Evolutionary conservation across 1,284 basidiomycete species (phyloP), one percentile per base, ranked within the genome.

Genomic region (Trichosporon coremiiforme): DNA sequence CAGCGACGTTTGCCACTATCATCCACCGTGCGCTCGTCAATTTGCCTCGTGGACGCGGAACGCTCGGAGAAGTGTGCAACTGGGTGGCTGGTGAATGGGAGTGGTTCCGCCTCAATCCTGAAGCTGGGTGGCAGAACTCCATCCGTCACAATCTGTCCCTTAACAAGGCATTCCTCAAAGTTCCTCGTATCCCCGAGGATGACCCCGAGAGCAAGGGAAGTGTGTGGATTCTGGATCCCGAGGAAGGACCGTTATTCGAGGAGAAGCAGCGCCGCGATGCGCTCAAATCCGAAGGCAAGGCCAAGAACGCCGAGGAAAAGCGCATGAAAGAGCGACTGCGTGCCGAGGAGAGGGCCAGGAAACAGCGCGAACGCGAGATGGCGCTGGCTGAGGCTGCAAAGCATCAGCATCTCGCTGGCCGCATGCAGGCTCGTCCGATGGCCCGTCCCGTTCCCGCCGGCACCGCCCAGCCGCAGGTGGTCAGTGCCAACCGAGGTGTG

Each of bases 111-210:
- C 89, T 90, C 78, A 89, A 90, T 72, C 89, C 90, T 78, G 89
- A 90, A 69, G 86, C 86, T 12, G 91, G 91, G 53, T 96, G 94
- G 94, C 92, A 96, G 90, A 94, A 92, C 77, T 95, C 94, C 47
- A 91, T 96, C 65, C 90, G 94, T 55, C 94, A 96, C 81, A 95
- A 94, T 80, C 84, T 97, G 22, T 94, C 93, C 1, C 91, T 93
- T 33, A 91, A 92, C 80, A 89, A 90, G 72, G 92, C 92, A 0
- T 95, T 95, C 84, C 87, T 91, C 79, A 95, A 95, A 83, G 87
- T 92, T 78, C 91, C 93, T 68, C 87, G 91, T 53, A 91, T 90
- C 72, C 78, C 89, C 68, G 93, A 90, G 31, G 92, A 92, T 68
- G 92, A 93, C 79, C 89, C 91, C 68, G 92, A 93, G 69, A 81